phyloP scores from a whole-genome alignment of 345 rosid genomes.

The Pistacia atlantica region DNA sequence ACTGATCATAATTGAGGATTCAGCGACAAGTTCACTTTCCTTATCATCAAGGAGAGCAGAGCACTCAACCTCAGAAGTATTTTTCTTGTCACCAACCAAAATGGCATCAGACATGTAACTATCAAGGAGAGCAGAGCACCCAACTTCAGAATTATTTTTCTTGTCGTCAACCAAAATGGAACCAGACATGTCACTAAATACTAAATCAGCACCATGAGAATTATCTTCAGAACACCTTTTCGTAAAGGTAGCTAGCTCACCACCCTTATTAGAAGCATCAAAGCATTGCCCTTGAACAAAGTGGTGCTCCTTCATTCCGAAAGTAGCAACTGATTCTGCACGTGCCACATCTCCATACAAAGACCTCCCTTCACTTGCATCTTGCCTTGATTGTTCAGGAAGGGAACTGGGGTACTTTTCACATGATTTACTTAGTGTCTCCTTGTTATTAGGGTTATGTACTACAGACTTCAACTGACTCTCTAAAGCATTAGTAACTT shows the following conservation, averaged over 20 bases:
- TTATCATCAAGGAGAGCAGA: constrained; percentile 19
- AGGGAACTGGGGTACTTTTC: constrained; percentile 21
- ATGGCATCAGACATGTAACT: constrained; percentile 26
- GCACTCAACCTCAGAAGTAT: constrained; percentile 18
- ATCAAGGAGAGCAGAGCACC: background rate
- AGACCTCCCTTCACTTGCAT: constrained; percentile 6
- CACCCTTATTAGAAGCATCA: constrained; percentile 35
- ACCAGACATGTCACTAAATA: constrained; percentile 27
- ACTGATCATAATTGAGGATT: constrained; percentile 12
- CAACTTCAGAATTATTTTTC: constrained; percentile 25
- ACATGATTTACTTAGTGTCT: constrained; percentile 25
- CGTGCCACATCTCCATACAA: constrained; percentile 17
- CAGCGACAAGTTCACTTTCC: constrained; percentile 28
- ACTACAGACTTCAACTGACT: constrained; percentile 32
- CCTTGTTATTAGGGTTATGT: constrained; percentile 14
- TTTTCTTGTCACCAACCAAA: constrained; percentile 25
- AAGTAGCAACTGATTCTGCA: constrained; percentile 30
- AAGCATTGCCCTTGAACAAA: constrained; percentile 24
- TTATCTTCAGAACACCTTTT: constrained; percentile 31
- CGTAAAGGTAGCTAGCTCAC: constrained; percentile 29
- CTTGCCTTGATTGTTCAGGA: constrained; percentile 29
- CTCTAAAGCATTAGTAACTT: constrained; percentile 27
- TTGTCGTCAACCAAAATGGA: constrained; percentile 23
- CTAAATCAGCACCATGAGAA: constrained; percentile 29
- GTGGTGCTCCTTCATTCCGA: constrained; percentile 23